phyloP scores from a whole-genome alignment of 2,329 filamentous ascomycete genomes.

The Aspergillus hortae region DNA sequence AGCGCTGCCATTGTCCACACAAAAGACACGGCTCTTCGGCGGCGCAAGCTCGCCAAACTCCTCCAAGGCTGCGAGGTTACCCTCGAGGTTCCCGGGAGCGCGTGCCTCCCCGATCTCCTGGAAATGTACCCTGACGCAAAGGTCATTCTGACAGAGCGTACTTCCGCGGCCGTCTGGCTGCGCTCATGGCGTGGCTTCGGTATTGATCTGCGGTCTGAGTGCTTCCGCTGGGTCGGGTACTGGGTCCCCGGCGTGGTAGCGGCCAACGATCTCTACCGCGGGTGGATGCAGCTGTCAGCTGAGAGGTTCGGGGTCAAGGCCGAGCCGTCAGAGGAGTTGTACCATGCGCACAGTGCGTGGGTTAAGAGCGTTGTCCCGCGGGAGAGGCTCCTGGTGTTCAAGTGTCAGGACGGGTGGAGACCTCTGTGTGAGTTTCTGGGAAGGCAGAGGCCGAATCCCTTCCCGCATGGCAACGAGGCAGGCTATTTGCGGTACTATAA shows the following conservation, averaged over 20 bases:
- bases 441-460: constrained; percentile 13
- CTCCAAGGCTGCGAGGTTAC: constrained; percentile 11
- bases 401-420: constrained; percentile 16
- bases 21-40: constrained; percentile 12
- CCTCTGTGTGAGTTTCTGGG: constrained; percentile 13
- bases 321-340: constrained; percentile 13
- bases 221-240: constrained; percentile 16
- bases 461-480: constrained; percentile 15
- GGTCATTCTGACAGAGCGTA: constrained; percentile 11
- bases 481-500: constrained; percentile 15
- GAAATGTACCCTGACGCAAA: constrained; percentile 14
- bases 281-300: constrained; percentile 8
- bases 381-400: constrained; percentile 12
- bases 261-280: constrained; percentile 15
- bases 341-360: constrained; percentile 13
- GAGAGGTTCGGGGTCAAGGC: constrained; percentile 9
- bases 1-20: constrained; percentile 14
- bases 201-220: constrained; percentile 12
- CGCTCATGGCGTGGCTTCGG: constrained; percentile 14
- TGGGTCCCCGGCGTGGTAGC: constrained; percentile 15
- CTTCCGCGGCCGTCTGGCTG: constrained; percentile 14
- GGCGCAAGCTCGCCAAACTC: constrained; percentile 9
- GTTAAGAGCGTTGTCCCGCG: constrained; percentile 13
- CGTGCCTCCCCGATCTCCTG: constrained; percentile 12
- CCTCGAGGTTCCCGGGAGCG: constrained; percentile 14